These are phyloP conservation scores for Ascochyta clinopodiicola DNA, from an alignment of 2,329 filamentous ascomycete species.

Conservation along the genomic window DNA sequence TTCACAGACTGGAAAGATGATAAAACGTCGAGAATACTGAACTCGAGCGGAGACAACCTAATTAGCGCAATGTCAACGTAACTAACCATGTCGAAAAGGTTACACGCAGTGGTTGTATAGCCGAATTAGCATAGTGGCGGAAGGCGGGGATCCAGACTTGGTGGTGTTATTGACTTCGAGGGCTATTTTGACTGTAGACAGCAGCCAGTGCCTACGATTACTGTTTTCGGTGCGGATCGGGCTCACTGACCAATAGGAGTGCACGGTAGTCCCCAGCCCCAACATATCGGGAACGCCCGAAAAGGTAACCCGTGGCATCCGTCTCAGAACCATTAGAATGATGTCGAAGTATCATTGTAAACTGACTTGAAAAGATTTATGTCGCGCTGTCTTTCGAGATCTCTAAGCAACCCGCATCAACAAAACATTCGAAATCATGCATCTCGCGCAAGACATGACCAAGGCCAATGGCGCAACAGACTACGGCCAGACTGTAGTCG, in stretches of 20 bases:
- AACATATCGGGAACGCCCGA: constrained; percentile 1
- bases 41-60: background rate
- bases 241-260: constrained; percentile 1
- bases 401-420: background rate
- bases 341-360: background rate
- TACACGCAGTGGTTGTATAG: constrained; percentile 5
- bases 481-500: constrained; percentile 34
- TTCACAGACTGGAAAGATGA: background rate
- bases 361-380: constrained; percentile 6
- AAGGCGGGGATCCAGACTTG: background rate
- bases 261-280: background rate
- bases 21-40: background rate
- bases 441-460: constrained; percentile 24
- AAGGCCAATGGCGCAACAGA: constrained; percentile 23
- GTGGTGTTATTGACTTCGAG: background rate
- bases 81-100: background rate
- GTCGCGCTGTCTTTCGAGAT: background rate
- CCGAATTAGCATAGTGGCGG: constrained; percentile 3
- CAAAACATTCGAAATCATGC: constrained; percentile 13
- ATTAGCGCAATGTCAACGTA: background rate
- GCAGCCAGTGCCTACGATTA: constrained; percentile 7
- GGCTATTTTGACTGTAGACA: background rate
- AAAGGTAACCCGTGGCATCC: constrained; percentile 8
- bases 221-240: background rate
- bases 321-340: background rate